Base-by-base conservation (phyloP, 2,329 filamentous ascomycete species). In the Aspergillus novoparasiticus region DNA sequence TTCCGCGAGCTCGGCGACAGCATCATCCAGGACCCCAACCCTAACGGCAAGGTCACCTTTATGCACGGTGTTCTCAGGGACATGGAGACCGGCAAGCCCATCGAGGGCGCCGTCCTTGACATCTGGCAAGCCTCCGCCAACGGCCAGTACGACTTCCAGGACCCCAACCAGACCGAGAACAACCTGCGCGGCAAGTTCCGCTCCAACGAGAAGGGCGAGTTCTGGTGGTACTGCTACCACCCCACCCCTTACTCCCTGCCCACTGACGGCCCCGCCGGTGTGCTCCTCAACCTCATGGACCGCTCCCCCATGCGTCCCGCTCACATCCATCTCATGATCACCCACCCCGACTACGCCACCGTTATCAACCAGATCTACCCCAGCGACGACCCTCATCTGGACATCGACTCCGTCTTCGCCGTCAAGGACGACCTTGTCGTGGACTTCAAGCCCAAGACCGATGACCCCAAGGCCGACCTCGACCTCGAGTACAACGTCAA, bases 111-210 rank as follows among this genome's bases (percentile, higher is more conserved):
- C 69, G 87, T 91, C 67, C 87, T 93, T 71, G 90, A 93, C 75
- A 89, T 92, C 81, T 93, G 90, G 90, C 89, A 93, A 75, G 89
- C 90, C 57, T 89, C 86, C 68, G 83, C 88, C 76, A 92, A 92
- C 80, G 90, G 89, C 76, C 88, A 89, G 75, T 92, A 92, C 82
- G 89, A 91, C 73, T 87, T 90, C 83, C 89, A 91, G 78, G 90
- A 92, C 77, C 89, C 89, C 61, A 87, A 87, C 79, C 89, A 92
- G 82, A 80, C 81, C 57, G 86, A 87, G 74, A 90, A 92, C 84
- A 93, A 93, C 82, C 83, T 92, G 48, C 86, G 90, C 50, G 90
- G 90, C 76, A 92, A 92, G 81, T 92, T 92, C 83, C 85, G 84
- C 70, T 86, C 88, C 67, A 86, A 91, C 76, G 85, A 85, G 70